phyloP scores from a whole-genome alignment of 2,329 filamentous ascomycete genomes.

The Colletotrichum tropicicola region DNA sequence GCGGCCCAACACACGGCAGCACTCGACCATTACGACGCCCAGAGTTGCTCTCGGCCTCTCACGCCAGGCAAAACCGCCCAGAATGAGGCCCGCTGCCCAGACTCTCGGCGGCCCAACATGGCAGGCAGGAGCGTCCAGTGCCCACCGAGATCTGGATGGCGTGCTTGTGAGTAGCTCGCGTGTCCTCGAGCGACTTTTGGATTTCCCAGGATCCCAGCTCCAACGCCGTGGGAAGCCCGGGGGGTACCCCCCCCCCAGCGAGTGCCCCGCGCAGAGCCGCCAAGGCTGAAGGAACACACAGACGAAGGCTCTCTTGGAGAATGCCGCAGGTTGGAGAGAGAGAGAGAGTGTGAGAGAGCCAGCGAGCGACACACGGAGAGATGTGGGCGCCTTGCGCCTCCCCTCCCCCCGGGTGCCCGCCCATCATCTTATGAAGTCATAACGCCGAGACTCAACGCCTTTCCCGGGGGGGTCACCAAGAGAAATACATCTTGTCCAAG shows the following conservation, averaged over 20 bases:
- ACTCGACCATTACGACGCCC: conserved; percentile 8
- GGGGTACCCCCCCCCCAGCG: background rate
- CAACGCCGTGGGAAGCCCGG: conserved; percentile 15
- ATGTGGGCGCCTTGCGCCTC: background rate
- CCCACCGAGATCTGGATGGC: conserved; percentile 23
- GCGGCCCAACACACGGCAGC: background rate
- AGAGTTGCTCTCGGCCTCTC: conserved; percentile 2
- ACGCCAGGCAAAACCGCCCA: background rate
- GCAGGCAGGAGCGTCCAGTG: conserved; percentile 15
- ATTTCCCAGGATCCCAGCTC: background rate
- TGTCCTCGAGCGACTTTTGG: conserved; percentile 16
- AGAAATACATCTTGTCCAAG: conserved; percentile 28
- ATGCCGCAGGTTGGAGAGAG: background rate
- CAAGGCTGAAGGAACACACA: conserved; percentile 28
- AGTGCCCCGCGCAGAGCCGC: conserved; percentile 29
- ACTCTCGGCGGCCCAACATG: conserved; percentile 26
- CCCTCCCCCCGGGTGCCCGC: background rate
- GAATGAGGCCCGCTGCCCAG: conserved; percentile 30
- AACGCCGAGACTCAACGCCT: conserved; percentile 20
- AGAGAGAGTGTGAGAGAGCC: background rate
- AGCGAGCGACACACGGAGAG: background rate
- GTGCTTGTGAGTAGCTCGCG: conserved; percentile 23
- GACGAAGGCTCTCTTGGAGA: background rate
- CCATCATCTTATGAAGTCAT: conserved; percentile 31
- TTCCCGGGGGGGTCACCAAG: background rate